These are phyloP conservation scores for Torrubiella hemipterigena DNA, from an alignment of 2,329 filamentous ascomycete species.

Conservation along the genomic window DNA sequence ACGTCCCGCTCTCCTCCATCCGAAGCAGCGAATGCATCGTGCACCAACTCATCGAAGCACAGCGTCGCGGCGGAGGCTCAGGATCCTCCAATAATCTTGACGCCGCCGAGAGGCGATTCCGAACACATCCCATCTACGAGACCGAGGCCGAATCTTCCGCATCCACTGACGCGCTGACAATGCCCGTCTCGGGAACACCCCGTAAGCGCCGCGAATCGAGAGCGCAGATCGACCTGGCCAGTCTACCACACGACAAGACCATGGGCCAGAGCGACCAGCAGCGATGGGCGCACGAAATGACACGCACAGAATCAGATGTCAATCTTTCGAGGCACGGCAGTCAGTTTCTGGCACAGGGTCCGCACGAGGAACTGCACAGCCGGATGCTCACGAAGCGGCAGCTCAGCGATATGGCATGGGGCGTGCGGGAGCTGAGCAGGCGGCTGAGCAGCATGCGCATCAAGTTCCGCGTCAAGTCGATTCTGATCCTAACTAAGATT, in stretches of 20 bases:
- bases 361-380: conserved; percentile 33
- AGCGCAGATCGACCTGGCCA: conserved; percentile 24
- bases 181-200: too few species aligned
- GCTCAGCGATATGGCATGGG: conserved; percentile 93
- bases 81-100: conserved; percentile 14
- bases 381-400: conserved; percentile 91
- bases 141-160: conserved; percentile 6
- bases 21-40: conserved; percentile 48
- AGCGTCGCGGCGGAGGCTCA: conserved; percentile 27
- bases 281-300: conserved; percentile 38
- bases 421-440: conserved; percentile 81
- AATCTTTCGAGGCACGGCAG: too few species aligned
- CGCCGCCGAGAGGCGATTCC: conserved; percentile 14
- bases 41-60: conserved; percentile 50
- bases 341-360: conserved; percentile 4
- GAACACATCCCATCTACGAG: conserved; percentile 16
- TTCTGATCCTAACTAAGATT: conserved; percentile 88
- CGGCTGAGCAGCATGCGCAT: conserved; percentile 73
- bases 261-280: conserved; percentile 44
- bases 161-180: conserved; percentile 12
- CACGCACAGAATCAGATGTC: conserved; percentile 26
- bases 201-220: too few species aligned
- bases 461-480: conserved; percentile 65
- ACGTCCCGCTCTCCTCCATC: conserved; percentile 14
- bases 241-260: conserved; percentile 27